Conservation (phyloP, 2,329 filamentous ascomycete genomes). For the Tolypocladium ovalisporum region DNA sequence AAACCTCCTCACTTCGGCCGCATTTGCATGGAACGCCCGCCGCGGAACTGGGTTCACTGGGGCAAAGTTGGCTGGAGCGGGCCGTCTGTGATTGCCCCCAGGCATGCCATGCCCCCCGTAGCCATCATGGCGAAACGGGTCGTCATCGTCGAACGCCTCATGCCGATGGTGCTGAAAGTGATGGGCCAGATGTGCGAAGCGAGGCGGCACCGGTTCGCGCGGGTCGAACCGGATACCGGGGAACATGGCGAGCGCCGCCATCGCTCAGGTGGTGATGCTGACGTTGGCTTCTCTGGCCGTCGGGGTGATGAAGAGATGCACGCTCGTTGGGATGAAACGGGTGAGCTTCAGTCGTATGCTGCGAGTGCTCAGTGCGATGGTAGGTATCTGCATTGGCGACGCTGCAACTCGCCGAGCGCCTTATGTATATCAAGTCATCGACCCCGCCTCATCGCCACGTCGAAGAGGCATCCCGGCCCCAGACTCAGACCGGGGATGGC, state of each 20-base stretch:
- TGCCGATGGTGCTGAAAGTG: background rate
- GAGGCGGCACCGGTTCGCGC: constrained; percentile 3
- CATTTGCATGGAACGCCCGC: background rate
- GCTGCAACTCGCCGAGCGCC: background rate
- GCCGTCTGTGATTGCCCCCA: background rate
- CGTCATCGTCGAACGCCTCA: background rate
- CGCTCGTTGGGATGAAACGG: background rate
- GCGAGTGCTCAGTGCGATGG: background rate
- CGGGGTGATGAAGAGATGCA: background rate
- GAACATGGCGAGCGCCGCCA: background rate
- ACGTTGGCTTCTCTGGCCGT: background rate
- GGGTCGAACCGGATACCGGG: constrained; percentile 3
- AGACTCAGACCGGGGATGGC: background rate
- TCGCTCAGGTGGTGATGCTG: background rate
- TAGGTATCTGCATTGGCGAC: background rate
- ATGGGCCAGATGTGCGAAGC: background rate
- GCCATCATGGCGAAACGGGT: background rate
- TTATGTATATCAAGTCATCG: background rate
- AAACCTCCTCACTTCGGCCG: background rate
- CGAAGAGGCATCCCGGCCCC: background rate
- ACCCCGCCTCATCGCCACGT: background rate
- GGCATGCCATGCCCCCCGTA: background rate
- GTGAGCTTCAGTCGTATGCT: background rate
- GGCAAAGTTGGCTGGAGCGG: background rate
- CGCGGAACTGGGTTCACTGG: background rate